Conservation (phyloP, 1,284 basidiomycete species). For the Boletus sp. region DNA sequence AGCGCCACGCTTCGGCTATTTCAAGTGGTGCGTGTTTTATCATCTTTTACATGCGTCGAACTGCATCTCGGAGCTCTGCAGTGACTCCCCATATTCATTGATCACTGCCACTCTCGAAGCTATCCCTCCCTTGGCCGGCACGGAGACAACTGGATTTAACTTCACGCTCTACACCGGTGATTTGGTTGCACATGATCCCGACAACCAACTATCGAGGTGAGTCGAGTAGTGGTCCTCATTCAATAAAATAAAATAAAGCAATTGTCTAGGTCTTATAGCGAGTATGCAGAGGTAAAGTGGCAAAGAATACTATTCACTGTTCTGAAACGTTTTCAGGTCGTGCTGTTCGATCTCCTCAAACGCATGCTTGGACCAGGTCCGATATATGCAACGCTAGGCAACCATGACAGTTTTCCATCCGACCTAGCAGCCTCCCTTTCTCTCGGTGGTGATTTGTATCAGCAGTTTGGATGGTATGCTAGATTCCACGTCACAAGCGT, state of each 20-base stretch:
- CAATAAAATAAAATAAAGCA: no score
- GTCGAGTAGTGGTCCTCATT: conserved; percentile 7
- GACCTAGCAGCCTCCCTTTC: conserved; percentile 45
- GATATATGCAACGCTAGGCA: conserved; percentile 71
- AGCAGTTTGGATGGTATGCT: conserved; percentile 62
- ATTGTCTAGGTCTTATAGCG: conserved; percentile 39
- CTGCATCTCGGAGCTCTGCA: conserved; percentile 27
- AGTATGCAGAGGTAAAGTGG: conserved; percentile 53
- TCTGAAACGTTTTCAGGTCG: conserved; percentile 39
- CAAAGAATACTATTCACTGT: neutral
- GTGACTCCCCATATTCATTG: conserved; percentile 69
- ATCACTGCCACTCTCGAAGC: conserved; percentile 60
- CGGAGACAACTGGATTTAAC: conserved; percentile 55
- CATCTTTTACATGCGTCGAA: neutral
- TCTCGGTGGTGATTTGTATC: conserved; percentile 48
- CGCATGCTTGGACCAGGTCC: conserved; percentile 58
- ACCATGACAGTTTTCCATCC: conserved; percentile 49
- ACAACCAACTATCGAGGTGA: conserved; percentile 60
- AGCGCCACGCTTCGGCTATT: conserved; percentile 67
- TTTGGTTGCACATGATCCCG: conserved; percentile 67
- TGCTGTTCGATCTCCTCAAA: conserved; percentile 64
- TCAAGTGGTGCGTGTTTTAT: conserved; percentile 44
- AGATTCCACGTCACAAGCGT: neutral
- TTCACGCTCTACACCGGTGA: conserved; percentile 76
- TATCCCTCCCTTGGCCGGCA: conserved; percentile 65